phyloP scores from a whole-genome alignment of 2,329 filamentous ascomycete species.

The Magnaporthiopsis incrustans region DNA sequence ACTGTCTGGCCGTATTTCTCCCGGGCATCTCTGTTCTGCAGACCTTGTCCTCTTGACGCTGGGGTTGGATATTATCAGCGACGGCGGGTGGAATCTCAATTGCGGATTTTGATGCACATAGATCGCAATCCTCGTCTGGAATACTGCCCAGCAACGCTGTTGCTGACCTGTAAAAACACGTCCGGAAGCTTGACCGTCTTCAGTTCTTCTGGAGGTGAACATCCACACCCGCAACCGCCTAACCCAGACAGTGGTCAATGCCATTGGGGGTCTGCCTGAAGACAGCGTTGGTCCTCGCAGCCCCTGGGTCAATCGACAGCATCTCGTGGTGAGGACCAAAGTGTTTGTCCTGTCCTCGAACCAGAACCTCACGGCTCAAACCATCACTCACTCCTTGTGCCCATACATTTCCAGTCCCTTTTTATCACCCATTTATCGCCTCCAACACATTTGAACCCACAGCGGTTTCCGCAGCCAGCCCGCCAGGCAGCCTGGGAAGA shows the following conservation, averaged over 20 bases:
- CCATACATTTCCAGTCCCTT: neutral
- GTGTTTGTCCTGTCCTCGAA: neutral
- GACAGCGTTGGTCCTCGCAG: neutral
- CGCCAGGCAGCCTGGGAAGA: slow-evolving; percentile 28
- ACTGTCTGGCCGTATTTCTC: neutral
- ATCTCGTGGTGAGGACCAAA: neutral
- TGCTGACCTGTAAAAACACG: neutral
- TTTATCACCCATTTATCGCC: neutral
- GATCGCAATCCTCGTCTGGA: slow-evolving; percentile 1
- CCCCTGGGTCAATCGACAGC: neutral
- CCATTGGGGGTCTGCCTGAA: neutral
- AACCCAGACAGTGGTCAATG: neutral
- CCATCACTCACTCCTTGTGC: neutral
- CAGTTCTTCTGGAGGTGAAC: neutral
- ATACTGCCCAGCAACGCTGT: neutral
- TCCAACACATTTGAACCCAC: neutral
- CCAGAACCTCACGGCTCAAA: neutral
- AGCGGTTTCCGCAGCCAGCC: too few relatives aligned
- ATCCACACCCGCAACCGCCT: neutral
- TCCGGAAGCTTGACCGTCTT: neutral
- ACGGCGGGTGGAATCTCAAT: slow-evolving; percentile 2
- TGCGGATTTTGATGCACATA: slow-evolving; percentile 9
- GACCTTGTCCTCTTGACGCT: neutral
- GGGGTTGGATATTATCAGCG: neutral
- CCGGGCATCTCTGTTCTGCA: neutral